Conservation (phyloP, 83 land plant species). For the Larix sibirica region DNA sequence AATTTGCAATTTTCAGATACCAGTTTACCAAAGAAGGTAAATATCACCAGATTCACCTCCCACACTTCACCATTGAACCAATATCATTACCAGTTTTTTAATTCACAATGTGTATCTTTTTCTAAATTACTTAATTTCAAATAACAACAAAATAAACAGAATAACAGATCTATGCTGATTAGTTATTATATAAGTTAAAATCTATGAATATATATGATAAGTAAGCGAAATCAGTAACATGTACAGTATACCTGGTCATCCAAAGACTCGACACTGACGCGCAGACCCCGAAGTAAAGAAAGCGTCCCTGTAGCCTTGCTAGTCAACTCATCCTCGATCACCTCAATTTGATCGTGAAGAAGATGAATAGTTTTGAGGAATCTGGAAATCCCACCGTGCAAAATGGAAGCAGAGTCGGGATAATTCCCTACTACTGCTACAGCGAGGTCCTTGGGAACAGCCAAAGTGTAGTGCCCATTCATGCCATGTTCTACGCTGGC, state of each 20-base stretch:
- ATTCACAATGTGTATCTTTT: no score
- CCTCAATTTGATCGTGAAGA: not conserved
- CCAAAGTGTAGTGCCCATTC: not conserved
- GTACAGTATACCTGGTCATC: conserved; percentile 1
- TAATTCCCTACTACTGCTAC: not conserved
- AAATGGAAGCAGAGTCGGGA: not conserved
- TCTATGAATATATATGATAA: not conserved
- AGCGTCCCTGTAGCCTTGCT: not conserved
- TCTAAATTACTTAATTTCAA: no score
- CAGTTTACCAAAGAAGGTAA: no score
- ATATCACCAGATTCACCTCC: no score
- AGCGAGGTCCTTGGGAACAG: not conserved
- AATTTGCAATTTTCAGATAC: no score
- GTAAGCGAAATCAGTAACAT: not conserved
- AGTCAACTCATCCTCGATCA: no score
- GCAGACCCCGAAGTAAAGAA: not conserved
- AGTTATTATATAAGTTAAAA: no score
- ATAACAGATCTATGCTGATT: no score
- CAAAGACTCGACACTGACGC: not conserved
- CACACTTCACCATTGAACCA: no score
- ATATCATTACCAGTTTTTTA: no score
- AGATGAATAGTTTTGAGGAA: not conserved
- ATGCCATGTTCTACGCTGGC: not conserved
- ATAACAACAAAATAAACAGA: no score
- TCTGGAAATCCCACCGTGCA: not conserved